phyloP scores from a whole-genome alignment of 177 flowering plant genomes.

The Telopea speciosissima region DNA sequence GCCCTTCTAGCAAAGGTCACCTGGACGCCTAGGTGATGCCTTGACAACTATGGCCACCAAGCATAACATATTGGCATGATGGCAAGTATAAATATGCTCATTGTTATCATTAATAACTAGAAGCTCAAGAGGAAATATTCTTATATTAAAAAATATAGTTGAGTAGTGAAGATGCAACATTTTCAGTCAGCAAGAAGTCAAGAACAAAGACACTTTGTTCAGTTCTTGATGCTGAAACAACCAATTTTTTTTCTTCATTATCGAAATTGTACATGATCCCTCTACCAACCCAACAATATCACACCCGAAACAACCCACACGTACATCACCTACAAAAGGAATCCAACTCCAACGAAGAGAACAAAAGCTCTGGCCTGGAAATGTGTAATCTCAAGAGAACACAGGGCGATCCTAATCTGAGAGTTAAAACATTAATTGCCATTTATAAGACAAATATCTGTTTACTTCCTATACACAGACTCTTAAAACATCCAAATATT shows the following conservation, averaged over 20 bases:
- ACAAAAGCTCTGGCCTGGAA: neutral
- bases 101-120: neutral
- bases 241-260: neutral
- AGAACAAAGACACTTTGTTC: neutral
- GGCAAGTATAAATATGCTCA: no score
- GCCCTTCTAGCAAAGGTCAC: no score
- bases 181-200: neutral
- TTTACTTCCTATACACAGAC: neutral
- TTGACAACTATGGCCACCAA: no score
- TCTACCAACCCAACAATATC: no score
- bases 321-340: neutral
- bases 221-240: no score
- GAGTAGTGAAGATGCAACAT: neutral
- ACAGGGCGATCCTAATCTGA: neutral
- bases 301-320: neutral
- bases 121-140: neutral
- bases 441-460: neutral
- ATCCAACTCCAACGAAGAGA: neutral
- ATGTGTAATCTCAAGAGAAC: neutral
- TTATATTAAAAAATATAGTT: no score
- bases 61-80: no score
- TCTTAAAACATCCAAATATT: neutral
- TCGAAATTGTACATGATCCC: no score
- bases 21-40: no score
- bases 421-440: neutral